Evolutionary conservation across 129 eudicot species (phyloP), one percentile per base, ranked within the genome.

Genomic region (Flaveria brownii): DNA sequence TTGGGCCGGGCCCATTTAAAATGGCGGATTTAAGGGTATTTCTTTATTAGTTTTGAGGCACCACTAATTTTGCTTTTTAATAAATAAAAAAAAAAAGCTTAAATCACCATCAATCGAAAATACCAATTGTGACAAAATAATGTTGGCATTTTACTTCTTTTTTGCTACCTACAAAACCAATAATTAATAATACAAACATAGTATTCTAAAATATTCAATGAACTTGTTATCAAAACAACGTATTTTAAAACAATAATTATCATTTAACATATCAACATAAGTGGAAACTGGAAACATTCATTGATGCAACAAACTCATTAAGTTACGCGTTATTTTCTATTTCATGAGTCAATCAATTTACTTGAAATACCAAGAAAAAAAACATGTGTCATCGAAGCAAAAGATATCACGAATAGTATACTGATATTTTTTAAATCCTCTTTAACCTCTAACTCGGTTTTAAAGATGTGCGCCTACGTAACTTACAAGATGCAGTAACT

Each of bases 11-110:
- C 84, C 85, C 81, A 67, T 67, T 77, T 42, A 57, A 78, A 39
- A n/a, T 67, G 71, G 43, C 30, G 20, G 59, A 15, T 4, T 67
- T 6, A 36, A 83, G 71, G 72, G 71, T 55, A 73, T 74, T 68
- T 69, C 67, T 42, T 81, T 76, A 84, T 78, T 78, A 77, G 41
- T 71, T 80, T 68, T 72, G 26, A 45, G 82, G 82, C 46, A 60
- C 85, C 84, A 78, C 82, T 80, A 51, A 75, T 62, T 47, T 78
- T 45, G 43, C 84, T 80, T 80, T 80, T 6, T 63, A 49, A 49
- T 16, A n/a, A 46, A 56, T 23, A 43, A 64, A 79, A 39, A 43
- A 64, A 79, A 39, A 60, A 13, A 30, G 30, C 2, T 45, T 56
- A 10, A 16, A 71, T 59, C 71, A 67, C 54, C 41, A 68, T 68